Conservation (phyloP, 176 grass and related monocot genomes). For the Bolboschoenus planiculmis region DNA sequence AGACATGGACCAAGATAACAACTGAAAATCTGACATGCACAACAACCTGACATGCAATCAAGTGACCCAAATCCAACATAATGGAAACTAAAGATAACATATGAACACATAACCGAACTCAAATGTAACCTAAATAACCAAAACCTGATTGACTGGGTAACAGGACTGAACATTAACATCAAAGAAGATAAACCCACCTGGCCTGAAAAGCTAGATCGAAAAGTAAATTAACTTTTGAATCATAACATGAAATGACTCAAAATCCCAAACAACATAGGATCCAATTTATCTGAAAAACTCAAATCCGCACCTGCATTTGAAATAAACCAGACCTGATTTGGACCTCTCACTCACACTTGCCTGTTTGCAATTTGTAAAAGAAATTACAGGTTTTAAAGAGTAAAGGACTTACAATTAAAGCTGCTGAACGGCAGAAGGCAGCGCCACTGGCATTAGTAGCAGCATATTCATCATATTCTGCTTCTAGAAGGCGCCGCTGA, state of each 20-base stretch:
- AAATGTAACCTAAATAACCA: background rate
- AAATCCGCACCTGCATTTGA: background rate
- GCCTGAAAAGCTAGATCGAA: background rate
- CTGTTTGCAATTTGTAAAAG: background rate
- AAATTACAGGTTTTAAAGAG: too few relatives aligned
- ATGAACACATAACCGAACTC: background rate
- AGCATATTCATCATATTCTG: conserved; percentile 82
- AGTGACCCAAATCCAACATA: background rate
- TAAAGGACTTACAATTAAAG: conserved; percentile 61
- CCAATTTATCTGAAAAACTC: background rate
- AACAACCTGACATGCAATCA: background rate
- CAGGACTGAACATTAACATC: background rate
- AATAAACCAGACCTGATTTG: background rate
- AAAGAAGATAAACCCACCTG: background rate
- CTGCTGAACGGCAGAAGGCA: conserved; percentile 76
- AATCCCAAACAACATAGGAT: background rate
- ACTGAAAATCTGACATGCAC: background rate
- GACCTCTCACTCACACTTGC: background rate
- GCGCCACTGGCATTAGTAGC: conserved; percentile 63
- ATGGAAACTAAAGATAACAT: background rate
- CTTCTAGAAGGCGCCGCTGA: conserved; percentile 76
- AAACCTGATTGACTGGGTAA: background rate
- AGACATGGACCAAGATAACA: background rate
- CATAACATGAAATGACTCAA: background rate
- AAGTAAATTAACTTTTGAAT: background rate